Evolutionary conservation across 352 stramenopile species (phyloP), one percentile per base, ranked within the genome.

Genomic region (Phytopythium montanum): DNA sequence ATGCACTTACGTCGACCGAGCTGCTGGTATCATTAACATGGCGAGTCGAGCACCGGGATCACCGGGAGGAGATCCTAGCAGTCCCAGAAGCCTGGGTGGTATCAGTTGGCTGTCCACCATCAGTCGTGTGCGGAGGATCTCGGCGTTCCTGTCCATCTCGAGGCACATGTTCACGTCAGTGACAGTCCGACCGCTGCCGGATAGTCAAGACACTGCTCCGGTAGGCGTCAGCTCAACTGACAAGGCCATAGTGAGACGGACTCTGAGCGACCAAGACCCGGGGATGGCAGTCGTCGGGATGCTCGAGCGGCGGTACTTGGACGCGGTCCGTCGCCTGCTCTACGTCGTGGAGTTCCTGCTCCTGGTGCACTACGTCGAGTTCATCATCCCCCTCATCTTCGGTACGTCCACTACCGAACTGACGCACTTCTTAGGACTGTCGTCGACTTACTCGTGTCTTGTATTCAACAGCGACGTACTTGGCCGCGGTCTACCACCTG

Each of bases 281-380:
- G 0, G 25, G 1, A 23, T 21, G 0, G 51, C 7, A 18, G 5
- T 10, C 14, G 33, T 36, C 10, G 23, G 23, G 13, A 5, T 46
- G 5, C 21, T 49, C 5, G 39, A 58, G 16, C 34, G 23, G 21
- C 21, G 31, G 0, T 61, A 54, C n/a, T 18, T 54, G 26, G 48
- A 54, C 19, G 48, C 48, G 14, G 29, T 61, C 9, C 54, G 54
- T 9, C 33, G 46, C 8, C 45, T 66, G 26, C 29, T 66, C 25
- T 66, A 66, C 60, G 45, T 59, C 41, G 52, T 39, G 26, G 60
- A 66, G 46, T 61, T 58, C 33, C 8, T 66, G 5, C 21, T 66
- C 2, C 36, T 62, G 7, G 45, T 62, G 28, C 54, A 66, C 61
- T 66, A 66, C 18, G 39, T 62, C 38, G 61, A 66, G 33, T 44